Evolutionary conservation across 179 eudicot species (phyloP), one percentile per base, ranked within the genome.

Genomic region (Patellifolia procumbens): DNA sequence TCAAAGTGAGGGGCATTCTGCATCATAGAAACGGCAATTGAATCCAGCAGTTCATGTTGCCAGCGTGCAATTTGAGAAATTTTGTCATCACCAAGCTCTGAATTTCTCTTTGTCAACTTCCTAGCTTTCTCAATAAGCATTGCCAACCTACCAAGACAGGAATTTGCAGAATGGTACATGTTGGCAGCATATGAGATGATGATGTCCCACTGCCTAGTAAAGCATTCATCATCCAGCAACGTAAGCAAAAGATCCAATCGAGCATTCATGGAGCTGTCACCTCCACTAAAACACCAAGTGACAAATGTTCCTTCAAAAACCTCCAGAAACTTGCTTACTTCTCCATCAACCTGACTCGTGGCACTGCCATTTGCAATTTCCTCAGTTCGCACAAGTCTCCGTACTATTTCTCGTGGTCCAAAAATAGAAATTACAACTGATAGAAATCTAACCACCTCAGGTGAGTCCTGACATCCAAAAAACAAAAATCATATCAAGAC

Each of bases 31-130:
- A 88, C 74, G 73, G 97, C 95, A 84, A 82, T 79, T 48, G 89
- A 82, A 84, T 95, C 96, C 61, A 95, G 81, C 60, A 87, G 86
- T 72, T 90, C 85, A 85, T 95, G 97, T 76, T 85, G 93, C 93
- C 92, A 95, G 79, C 75, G n/a, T 29, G 80, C 78, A 70, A 79
- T 70, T 68, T 80, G 58, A 34, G 78, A 84, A 5, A 22, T 75
- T 53, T 60, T 63, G 58, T 4, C 55, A 56, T 62, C 66, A 72
- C n/a, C 62, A 39, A 64, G 66, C 46, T 69, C 37, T 42, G 63
- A 70, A 75, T 72, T 81, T 73, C 78, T 84, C 80, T 74, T 79
- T 49, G 70, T 78, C 85, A 81, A 78, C 55, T 76, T 78, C 81
- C 89, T 83, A 68, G 82, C 89, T 81, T 90, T 93, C 83, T 93